Base-by-base conservation (phyloP, 2,329 filamentous ascomycete species). In the Aspergillus uvarum region DNA sequence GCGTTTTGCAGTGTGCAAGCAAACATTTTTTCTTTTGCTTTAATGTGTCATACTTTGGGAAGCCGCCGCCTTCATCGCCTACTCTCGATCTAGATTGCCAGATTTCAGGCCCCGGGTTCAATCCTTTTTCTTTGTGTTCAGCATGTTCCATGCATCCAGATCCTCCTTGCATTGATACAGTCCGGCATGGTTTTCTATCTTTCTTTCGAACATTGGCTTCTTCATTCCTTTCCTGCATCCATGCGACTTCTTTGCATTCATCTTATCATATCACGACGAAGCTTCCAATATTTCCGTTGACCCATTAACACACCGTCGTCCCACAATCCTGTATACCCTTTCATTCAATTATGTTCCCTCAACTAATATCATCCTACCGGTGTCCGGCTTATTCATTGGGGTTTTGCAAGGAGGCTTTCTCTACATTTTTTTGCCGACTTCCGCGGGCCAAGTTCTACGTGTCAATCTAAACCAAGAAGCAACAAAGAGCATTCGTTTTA, bases 1-100 rank as follows among this genome's bases (percentile, higher is more conserved):
- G 74, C 75, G 74, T 77, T 76, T 44, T 72, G 71, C 67, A 69
- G 59, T 72, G 68, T 70, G 68, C 70, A 70, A 71, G 68, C 68
- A 64, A 66, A 69, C 64, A 67, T 54, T 21, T 32, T 61, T 60
- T 60, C 62, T 58, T 60, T 49, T 53, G 56, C 44, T 51, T 48
- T 51, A 19, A 44, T 62, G 53, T 61, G n/a, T 63, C 32, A 55
- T 56, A 55, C 52, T 59, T 60, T 35, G 54, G 54, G 31, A 56
- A 53, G 42, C 59, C 59, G 54, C 49, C 44, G 26, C 49, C 53
- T 55, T 55, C 47, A 31, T 59, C 57, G 14, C 16, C 38, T n/a
- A 19, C 38, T 19, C 5, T 44, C 38, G 38, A 44, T 54, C 44
- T 55, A 55, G 53, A 55, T 55, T 55, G 53, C 44, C 53, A 55